Base-by-base conservation (phyloP, 805 yeast genomes). In the Candida awuae region DNA sequence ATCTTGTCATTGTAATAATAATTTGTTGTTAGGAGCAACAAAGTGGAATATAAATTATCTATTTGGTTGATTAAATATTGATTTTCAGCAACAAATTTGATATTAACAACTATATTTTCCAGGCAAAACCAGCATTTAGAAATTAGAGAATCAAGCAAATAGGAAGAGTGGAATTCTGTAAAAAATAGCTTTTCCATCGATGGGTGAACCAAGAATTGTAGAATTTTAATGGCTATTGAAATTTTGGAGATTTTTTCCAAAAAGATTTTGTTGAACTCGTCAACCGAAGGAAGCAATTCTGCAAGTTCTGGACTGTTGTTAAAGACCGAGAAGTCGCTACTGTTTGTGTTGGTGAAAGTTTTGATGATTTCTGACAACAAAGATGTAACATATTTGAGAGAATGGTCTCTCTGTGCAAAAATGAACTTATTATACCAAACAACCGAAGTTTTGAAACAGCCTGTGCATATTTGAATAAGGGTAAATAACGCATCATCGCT, bases 41-140 rank as follows among this genome's bases (percentile, higher is more conserved):
- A 39, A 1, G 52, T 45, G 0, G 59, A 53, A 23, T 54, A 54
- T 9, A 60, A 30, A 13, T 51, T 52, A 38, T 59, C 65, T 22
- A 58, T 46, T 10, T 47, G 38, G 8, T 46, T 44, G 13, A 41
- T 32, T n/a, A 29, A 21, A 10, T 37, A 25, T 7, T 29, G 14
- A 4, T 38, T 38, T n/a, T 45, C 38, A n/a, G 51, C 37, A 20
- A 41, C 47, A 14, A 53, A 48, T 8, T 46, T 40, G 2, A 47
- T 35, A 39, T 60, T 59, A 10, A 55, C 43, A 1, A 52, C 55
- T 3, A 51, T 46, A 33, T 59, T 58, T 28, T 57, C 57, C 34
- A 59, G 34, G 31, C 63, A 60, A 38, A 59, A 55, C 64, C 64
- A 60, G 2, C 52, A 38, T 35, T 59, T 48, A 15, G 49, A 44